Base-by-base conservation (phyloP, 2,329 filamentous ascomycete species). In the Penicillium sp. region DNA sequence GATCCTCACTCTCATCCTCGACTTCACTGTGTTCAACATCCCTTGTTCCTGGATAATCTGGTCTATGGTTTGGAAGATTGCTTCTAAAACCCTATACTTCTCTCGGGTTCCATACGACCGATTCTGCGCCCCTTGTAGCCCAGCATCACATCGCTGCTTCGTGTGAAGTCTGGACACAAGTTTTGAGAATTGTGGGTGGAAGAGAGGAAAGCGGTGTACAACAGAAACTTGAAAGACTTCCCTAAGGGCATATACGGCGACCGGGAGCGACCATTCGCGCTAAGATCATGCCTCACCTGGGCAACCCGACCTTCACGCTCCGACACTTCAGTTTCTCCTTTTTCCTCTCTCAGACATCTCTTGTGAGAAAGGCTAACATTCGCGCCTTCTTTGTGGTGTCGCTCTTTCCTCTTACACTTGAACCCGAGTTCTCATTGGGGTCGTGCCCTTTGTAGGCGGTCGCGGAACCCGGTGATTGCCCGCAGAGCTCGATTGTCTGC, bases 401-500 rank as follows among this genome's bases (percentile, higher is more conserved):
- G 51, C 42, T 39, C 11, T 3, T 29, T 13, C 12, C 33, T 7
- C 11, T 35, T 25, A 30, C 13, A 22, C 12, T 18, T 14, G 22
- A 35, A 8, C 30, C 31, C 27, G 27, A 41, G 38, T 14, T 48
- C 31, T 16, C 18, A 39, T 40, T 46, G 7, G 18, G 12, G 19
- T 18, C 18, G 49, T 38, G 28, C 30, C 36, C 42, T 45, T 46
- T 29, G 45, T 44, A 44, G 14, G 43, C 40, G 41, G 41, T 46
- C 40, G 41, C 49, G 48, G 37, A 45, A 41, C 41, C 50, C 44
- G 44, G 43, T 52, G 51, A 50, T 43, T 52, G 47, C 52, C 54
- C 54, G 52, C 46, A 46, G 38, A 52, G 38, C 42, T 51, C 27
- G 16, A 41, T 10, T 49, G 34, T 47, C 41, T 39, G 35, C 49